Evolutionary conservation across 371 early-diverging fungal genomes (phyloP), one percentile per base, ranked within the genome.

Genomic region (Apophysomyces sp.): DNA sequence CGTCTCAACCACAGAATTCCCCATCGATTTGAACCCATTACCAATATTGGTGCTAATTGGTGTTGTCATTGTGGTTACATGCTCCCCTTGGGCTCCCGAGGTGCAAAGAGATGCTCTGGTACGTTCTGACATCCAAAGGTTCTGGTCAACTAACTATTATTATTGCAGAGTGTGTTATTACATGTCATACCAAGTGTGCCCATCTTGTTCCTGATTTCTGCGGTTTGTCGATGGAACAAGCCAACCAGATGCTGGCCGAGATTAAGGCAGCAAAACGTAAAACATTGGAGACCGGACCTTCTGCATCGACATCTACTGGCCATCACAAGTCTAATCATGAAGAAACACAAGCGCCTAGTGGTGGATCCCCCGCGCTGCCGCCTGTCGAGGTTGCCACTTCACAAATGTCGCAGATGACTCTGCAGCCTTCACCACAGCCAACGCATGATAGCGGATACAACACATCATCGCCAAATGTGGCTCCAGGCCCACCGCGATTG

Each of bases 51-150:
- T 34, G 90, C 94, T 40, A 88, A 88, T 65, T 99, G 97, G 96
- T 99, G 99, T 77, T 90, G 90, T 68, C 99, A 99, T 80, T 99
- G 99, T 84, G 99, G 99, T 44, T 89, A 90, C 57, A 91, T 95
- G 88, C 89, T 99, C 29, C 88, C 95, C 5, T 72, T 97, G 8
- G 94, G 95, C 13, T 86, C 88, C 7, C 79, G 82, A 58, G 86
- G 86, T 12, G 77, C 86, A 27, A 91, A 89, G 68, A 77, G 78
- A 58, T 91, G 90, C 66, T 78, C 84, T 32, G 70, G 77, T 76
- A 70, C 52, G 52, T 16, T 13, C 30, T 34, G 49, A 16, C n/a
- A 9, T 16, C 21, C 8, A 21, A 8, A 44, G n/a, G n/a, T 9
- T 44, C 49, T 8, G 9, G 8, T 3, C 49, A 21, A 21, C 18